phyloP scores from a whole-genome alignment of 2,329 filamentous ascomycete genomes.

The Aspergillus calidoustus region DNA sequence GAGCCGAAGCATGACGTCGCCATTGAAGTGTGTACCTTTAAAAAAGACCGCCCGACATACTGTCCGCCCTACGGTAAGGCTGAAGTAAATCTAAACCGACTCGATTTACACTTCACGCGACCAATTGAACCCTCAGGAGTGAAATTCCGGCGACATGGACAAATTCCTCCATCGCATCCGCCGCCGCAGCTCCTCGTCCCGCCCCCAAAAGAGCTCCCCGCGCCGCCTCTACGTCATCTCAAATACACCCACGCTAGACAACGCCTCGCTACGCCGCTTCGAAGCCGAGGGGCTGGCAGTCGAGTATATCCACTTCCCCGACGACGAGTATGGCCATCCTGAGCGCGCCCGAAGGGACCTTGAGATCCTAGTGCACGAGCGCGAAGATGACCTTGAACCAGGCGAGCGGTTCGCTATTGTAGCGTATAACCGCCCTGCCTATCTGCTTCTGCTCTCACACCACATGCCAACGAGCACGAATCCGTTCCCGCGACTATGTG shows the following conservation, averaged over 20 bases:
- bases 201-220: constrained; percentile 16
- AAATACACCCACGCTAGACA: constrained; percentile 53
- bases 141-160: not conserved
- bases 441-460: constrained; percentile 55
- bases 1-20: constrained; percentile 4
- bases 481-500: constrained; percentile 60
- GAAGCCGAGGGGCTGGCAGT: constrained; percentile 62
- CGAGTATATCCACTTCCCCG: constrained; percentile 56
- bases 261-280: constrained; percentile 57
- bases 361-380: constrained; percentile 53
- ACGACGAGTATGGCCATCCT: constrained; percentile 18
- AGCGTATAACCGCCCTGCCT: constrained; percentile 63
- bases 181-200: constrained; percentile 8
- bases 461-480: constrained; percentile 54
- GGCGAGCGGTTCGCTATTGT: constrained; percentile 64
- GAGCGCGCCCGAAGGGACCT: constrained; percentile 57
- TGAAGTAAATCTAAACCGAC: not conserved
- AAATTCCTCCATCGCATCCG: constrained; percentile 7
- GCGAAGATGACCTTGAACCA: constrained; percentile 58
- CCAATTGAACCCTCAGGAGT: not conserved
- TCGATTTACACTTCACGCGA: not conserved
- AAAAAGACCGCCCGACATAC: not conserved
- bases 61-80: not conserved
- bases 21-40: not conserved
- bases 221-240: constrained; percentile 38